Conservation (phyloP, 2,329 filamentous ascomycete genomes). For the Calonectria pseudoreteaudii region DNA sequence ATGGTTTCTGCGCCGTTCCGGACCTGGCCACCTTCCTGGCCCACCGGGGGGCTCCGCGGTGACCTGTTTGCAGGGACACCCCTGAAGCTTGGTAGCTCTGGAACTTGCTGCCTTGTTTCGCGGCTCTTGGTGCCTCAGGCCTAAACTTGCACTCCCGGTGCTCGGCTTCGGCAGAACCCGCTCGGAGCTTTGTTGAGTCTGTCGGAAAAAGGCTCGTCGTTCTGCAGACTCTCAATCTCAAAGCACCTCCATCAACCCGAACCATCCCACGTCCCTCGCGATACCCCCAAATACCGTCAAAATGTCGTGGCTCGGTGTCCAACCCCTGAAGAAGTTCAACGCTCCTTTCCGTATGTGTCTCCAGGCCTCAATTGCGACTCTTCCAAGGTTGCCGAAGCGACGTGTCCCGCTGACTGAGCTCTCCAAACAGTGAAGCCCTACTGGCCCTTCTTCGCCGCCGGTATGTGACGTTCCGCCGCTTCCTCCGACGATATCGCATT, state of each 20-base stretch:
- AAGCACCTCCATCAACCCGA: constrained; percentile 50
- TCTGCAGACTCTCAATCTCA: constrained; percentile 49
- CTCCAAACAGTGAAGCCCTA: constrained; percentile 80
- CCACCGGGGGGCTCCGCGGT: constrained; percentile 3
- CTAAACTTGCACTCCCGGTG: constrained; percentile 21
- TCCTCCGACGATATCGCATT: constrained; percentile 24
- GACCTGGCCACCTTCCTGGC: constrained; percentile 13
- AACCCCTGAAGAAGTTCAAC: constrained; percentile 82
- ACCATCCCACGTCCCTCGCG: constrained; percentile 49
- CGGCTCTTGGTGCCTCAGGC: constrained; percentile 42
- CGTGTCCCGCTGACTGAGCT: constrained; percentile 44
- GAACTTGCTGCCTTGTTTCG: constrained; percentile 17
- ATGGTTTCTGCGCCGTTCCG: constrained; percentile 31
- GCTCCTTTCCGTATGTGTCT: constrained; percentile 78
- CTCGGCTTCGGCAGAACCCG: constrained; percentile 52
- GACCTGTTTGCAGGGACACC: neutral
- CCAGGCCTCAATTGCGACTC: constrained; percentile 47
- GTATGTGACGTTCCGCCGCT: constrained; percentile 68
- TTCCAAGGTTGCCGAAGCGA: constrained; percentile 30
- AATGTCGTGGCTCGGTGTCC: constrained; percentile 79
- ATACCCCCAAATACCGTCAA: constrained; percentile 60
- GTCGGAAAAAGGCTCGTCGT: constrained; percentile 55
- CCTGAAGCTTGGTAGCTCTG: constrained; percentile 16
- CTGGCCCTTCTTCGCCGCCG: constrained; percentile 93
- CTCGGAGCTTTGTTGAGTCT: constrained; percentile 46